phyloP scores from a whole-genome alignment of 225 moss, liverwort and hornwort genomes.

The Climacium dendroides region DNA sequence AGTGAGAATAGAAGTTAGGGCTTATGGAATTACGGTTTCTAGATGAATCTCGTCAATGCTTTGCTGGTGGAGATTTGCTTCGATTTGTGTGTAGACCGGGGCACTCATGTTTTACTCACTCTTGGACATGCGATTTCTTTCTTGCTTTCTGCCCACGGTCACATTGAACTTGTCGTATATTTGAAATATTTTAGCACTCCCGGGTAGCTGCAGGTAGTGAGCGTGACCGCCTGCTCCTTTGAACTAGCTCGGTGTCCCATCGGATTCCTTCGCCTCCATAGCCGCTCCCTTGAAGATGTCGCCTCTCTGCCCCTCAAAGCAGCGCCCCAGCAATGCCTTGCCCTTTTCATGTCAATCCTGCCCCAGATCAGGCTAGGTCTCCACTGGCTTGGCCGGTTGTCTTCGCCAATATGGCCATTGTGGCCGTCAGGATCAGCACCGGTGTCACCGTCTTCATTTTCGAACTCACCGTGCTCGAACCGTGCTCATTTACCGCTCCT shows the following conservation, averaged over 20 bases:
- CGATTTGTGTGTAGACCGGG: background rate
- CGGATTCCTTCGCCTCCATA: background rate
- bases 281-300: background rate
- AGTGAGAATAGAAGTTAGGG: background rate
- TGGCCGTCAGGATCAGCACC: background rate
- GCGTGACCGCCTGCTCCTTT: background rate
- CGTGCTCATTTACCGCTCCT: background rate
- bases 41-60: background rate
- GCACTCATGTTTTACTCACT: background rate
- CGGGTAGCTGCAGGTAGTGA: background rate
- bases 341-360: background rate
- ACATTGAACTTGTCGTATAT: background rate
- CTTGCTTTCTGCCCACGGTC: background rate
- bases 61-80: background rate
- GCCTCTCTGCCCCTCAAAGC: background rate
- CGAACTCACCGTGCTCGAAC: background rate
- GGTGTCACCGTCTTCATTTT: background rate
- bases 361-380: background rate
- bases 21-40: background rate
- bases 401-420: too few species aligned
- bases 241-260: background rate
- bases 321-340: background rate
- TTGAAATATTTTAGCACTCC: background rate
- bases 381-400: too few species aligned
- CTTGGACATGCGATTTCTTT: background rate